Evolutionary conservation across 345 rosid species (phyloP).

Genomic region (Lepidium sativum): DNA sequence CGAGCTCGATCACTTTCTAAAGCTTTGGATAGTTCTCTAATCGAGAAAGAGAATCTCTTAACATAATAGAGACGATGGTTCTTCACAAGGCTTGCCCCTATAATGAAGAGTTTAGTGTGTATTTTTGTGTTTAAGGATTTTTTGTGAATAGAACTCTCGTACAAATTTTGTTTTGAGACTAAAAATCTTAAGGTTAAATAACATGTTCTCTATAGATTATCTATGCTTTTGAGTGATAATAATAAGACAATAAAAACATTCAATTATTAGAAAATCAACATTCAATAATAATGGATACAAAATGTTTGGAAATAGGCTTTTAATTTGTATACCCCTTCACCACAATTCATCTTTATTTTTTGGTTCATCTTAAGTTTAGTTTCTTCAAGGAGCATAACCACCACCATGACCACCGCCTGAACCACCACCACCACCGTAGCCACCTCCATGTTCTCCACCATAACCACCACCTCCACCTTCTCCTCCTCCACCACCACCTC

Average conservation of each 20-base stretch:
- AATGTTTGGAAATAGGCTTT: conserved; percentile 20
- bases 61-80: not conserved
- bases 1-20: conserved; percentile 26
- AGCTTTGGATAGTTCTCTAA: conserved; percentile 20
- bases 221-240: not conserved
- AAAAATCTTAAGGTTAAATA: not conserved
- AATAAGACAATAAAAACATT: conserved; percentile 6
- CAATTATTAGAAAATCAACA: conserved; percentile 13
- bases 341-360: conserved; percentile 14
- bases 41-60: not conserved
- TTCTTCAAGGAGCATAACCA: conserved; percentile 33
- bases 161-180: conserved; percentile 3
- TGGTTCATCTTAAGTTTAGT: not conserved
- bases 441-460: conserved; percentile 15
- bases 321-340: conserved; percentile 25
- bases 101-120: not conserved
- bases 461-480: conserved; percentile 19
- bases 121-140: not conserved
- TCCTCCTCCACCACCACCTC: conserved; percentile 29
- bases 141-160: conserved; percentile 4
- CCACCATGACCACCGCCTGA: conserved; percentile 33
- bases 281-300: conserved; percentile 24
- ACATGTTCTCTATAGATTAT: not conserved
- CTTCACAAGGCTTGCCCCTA: not conserved
- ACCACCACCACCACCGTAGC: conserved; percentile 24